Evolutionary conservation across 148 eudicot species (phyloP), one percentile per base, ranked within the genome.

Genomic region (Nepenthes mirabilis): DNA sequence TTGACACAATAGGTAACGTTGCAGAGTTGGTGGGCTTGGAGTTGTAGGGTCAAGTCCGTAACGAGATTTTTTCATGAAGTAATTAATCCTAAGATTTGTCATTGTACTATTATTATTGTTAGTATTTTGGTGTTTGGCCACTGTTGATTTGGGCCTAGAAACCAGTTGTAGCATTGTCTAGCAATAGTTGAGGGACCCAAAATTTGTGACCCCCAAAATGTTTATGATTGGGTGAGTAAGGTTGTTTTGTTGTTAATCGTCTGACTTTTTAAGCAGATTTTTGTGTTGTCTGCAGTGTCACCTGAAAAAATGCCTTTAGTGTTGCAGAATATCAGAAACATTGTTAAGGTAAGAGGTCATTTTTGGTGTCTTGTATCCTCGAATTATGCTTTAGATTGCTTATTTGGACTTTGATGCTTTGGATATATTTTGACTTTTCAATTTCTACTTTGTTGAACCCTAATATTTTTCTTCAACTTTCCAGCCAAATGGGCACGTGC

Each of bases 211-310:
- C 48, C 2, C 3, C 36, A 8, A 11, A 8, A 55, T 55, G 12
- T 64, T 61, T 14, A 12, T 54, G 14, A n/a, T 34, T 54, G 61
- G 34, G 57, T 3, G 35, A 52, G 6, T 63, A 36, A 23, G 58
- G 40, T 43, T 32, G 56, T 45, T 11, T 45, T 33, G n/a, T 47
- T 33, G 56, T 34, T 60, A 37, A 63, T 59, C 60, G 64, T 79
- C 96, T 93, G 85, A 93, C 90, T 63, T 68, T 80, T 86, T 75
- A 83, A 86, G 77, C 70, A 93, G 98, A 81, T 93, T 76, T 93
- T 93, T 82, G 99, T 89, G 64, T 72, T 93, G 66, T 93, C 99
- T 79, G 96, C 99, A 86, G 97, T 93, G 63, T 88, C 91, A 36
- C 99, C 99, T 53, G 91, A 93, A 67, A 93, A 86, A 77, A 93